phyloP scores from a whole-genome alignment of 179 eudicot species.

The Beta corolliflora region DNA sequence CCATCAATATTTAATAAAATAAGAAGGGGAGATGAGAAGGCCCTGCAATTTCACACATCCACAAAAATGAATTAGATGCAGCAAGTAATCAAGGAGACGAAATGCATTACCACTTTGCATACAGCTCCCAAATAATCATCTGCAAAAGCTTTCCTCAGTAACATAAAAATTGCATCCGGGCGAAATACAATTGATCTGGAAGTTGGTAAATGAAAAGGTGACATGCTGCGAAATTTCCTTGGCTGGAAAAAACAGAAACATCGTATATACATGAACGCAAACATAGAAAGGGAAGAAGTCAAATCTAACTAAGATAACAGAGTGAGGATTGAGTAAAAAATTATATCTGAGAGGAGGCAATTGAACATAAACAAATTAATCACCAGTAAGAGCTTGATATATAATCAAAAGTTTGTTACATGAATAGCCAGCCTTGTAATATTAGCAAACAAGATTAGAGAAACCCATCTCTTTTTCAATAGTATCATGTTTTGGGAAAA shows the following conservation, averaged over 20 bases:
- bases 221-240: slow-evolving; percentile 57
- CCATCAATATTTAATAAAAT: background rate
- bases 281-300: background rate
- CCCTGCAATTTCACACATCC: slow-evolving; percentile 12
- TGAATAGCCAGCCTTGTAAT: background rate
- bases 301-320: background rate
- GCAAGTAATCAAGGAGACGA: slow-evolving; percentile 19
- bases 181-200: slow-evolving; percentile 64
- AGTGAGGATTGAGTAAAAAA: background rate
- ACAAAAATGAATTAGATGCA: slow-evolving; percentile 2
- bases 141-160: slow-evolving; percentile 71
- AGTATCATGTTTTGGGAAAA: background rate
- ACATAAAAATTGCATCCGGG: slow-evolving; percentile 60
- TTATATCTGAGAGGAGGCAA: background rate
- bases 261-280: background rate
- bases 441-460: background rate
- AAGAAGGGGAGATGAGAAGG: slow-evolving; percentile 3
- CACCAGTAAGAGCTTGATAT: background rate
- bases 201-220: slow-evolving; percentile 37
- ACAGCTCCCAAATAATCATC: slow-evolving; percentile 62
- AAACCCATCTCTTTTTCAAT: background rate
- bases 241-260: slow-evolving; percentile 50
- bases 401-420: background rate
- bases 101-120: slow-evolving; percentile 66
- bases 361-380: background rate